Base-by-base conservation (phyloP, 2,329 filamentous ascomycete species). In the Calonectria pseudoreteaudii region DNA sequence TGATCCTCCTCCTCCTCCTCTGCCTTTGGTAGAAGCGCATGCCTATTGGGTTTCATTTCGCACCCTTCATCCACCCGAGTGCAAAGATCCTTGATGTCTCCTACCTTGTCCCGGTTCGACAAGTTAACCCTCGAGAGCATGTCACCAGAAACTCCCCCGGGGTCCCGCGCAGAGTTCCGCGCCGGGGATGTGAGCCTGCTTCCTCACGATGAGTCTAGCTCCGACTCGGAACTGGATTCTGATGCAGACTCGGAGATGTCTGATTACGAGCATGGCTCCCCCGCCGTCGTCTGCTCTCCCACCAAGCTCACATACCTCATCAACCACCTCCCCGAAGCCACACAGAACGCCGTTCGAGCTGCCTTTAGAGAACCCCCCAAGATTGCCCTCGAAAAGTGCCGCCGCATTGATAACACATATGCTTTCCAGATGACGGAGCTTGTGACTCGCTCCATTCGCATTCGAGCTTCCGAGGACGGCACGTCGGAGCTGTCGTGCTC, bases 391-490 rank as follows among this genome's bases (percentile, higher is more conserved):
- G 86, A 90, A 76, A 86, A 86, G 69, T 91, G 89, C 72, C 86
- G 87, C 28, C 84, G 86, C 50, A 84, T 87, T 53, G 85, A 86
- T 30, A 79, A 88, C 73, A 87, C 88, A 26, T 90, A 89, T 71
- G 88, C 89, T 62, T 91, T 91, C 73, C 86, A 90, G 77, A 86
- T 91, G 83, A 88, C 88, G 5, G 90, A 91, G 79, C 82, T 88
- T 3, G 87, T 89, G 31, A 88, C 88, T 18, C 86, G 87, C 14
- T 88, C 88, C 23, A 85, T 91, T 52, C 86, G 89, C 50, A 88
- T 90, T 36, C 86, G 87, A 2, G 83, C 85, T 2, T 79, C 84
- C 0, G 80, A 81, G 36, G 86, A 86, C 74, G 84, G 80, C 41
- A 85, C 84, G 62, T 82, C 87, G 2, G 79, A 78, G 1, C 85